Evolutionary conservation across 164 flowering plant genomes (phyloP), one percentile per base, ranked within the genome.

Genomic region (Nymphaea thermarum): DNA sequence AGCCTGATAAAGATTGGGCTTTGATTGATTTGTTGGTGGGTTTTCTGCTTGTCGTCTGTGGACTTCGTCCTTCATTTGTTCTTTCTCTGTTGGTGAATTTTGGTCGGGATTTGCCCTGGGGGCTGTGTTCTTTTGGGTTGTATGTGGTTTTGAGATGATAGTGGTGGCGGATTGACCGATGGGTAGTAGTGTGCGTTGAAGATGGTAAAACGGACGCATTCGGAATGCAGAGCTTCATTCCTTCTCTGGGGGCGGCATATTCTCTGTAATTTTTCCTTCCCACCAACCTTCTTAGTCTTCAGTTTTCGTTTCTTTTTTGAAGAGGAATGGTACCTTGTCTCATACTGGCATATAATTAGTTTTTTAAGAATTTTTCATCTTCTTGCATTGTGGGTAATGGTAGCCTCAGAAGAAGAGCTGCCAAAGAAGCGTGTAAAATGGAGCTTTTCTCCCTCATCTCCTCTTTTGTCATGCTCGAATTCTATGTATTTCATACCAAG

Each of bases 201-300:
- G 70, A 67, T 67, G 64, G 5, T 65, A 15, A 65, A 51, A 4
- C 6, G 43, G 66, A 15, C 12, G 17, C 36, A 41, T 45, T 45
- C 55, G 25, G 17, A 51, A 65, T 65, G 67, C 59, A 5, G 67
- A 65, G 41, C 67, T 65, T 65, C 25, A 25, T 65, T 65, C 17
- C 67, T 65, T 51, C 67, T 10, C 12, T n/a, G 18, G 36, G 6
- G 4, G 11, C 16, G 60, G 17, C 62, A 42, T 62, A 57, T 44
- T 4, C 67, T 1, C 53, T 44, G 67, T 65, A 65, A 65, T 8
- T 43, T 25, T 11, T 17, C 63, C 3, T 7, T 61, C 42, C 6
- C 63, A n/a, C 63, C 6, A 17, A n/a, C 14, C 42, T n/a, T 61
- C 3, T n/a, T 61, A 7, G 7, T 17, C 1, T n/a, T n/a, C 10